Evolutionary conservation across 164 flowering plant genomes (phyloP).

Genomic region (Malania oleifera): DNA sequence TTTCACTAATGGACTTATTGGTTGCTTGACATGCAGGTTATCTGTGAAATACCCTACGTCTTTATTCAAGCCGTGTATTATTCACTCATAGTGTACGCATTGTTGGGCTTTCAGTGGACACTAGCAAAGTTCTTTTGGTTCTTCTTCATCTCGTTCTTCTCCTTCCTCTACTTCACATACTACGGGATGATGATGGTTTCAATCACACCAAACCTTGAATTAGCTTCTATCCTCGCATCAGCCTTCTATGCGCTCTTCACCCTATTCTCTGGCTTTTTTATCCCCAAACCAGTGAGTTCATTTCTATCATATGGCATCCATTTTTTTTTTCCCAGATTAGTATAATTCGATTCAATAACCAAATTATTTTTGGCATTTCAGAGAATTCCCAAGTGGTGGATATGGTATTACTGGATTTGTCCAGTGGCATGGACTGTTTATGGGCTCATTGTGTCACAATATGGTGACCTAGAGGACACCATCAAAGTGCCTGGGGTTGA

Average conservation of each 20-base stretch:
- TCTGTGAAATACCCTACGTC: slow-evolving; percentile 1
- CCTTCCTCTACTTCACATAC: too few relatives aligned
- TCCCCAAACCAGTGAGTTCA: slow-evolving; percentile 3
- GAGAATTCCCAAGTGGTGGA: slow-evolving; percentile 8
- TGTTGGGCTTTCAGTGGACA: slow-evolving; percentile 1
- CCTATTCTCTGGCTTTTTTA: slow-evolving; percentile 7
- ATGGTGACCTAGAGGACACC: slow-evolving; percentile 2
- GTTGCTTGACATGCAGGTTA: not conserved
- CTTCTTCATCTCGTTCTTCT: slow-evolving; percentile 5
- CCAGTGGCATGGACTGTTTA: slow-evolving; percentile 7
- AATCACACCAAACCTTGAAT: slow-evolving; percentile 1
- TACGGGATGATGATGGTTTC: slow-evolving; percentile 9
- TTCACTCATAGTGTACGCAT: slow-evolving; percentile 2
- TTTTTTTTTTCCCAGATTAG: not conserved
- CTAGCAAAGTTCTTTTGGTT: slow-evolving; percentile 2
- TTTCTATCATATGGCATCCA: not conserved
- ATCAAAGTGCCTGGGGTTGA: not conserved
- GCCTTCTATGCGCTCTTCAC: slow-evolving; percentile 5
- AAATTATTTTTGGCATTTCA: not conserved
- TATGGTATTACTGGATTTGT: slow-evolving; percentile 6
- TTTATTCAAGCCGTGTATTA: not conserved
- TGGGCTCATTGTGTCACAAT: too few relatives aligned
- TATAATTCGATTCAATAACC: not conserved
- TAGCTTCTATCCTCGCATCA: slow-evolving; percentile 2
- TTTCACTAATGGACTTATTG: not conserved